phyloP scores from a whole-genome alignment of 805 yeast species.

The Wickerhamia fluorescens region DNA sequence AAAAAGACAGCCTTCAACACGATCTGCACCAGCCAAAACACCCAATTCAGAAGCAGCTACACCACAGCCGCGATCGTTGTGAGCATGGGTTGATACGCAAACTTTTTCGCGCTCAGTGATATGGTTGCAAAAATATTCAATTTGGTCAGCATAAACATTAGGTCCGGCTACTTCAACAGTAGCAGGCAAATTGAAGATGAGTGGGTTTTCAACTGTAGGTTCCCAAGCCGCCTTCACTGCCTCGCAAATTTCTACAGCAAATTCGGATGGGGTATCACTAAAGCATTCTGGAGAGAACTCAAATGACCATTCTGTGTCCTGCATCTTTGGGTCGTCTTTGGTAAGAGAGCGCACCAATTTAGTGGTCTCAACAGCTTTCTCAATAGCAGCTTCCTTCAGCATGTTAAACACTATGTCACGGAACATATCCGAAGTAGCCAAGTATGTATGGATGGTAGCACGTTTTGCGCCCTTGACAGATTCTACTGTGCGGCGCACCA shows the following conservation, averaged over 20 bases:
- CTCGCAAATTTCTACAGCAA: conserved; percentile 70
- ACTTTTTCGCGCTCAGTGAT: conserved; percentile 68
- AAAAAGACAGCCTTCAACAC: conserved; percentile 77
- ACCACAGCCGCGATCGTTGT: conserved; percentile 78
- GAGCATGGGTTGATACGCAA: conserved; percentile 65
- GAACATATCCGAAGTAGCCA: conserved; percentile 71
- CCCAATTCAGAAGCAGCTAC: conserved; percentile 80
- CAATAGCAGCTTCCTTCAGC: conserved; percentile 61
- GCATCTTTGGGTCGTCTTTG: conserved; percentile 63
- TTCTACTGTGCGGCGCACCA: conserved; percentile 68
- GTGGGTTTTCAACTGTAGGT: conserved; percentile 67
- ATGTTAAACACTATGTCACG: conserved; percentile 71
- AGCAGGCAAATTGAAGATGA: conserved; percentile 74
- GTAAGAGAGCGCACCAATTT: conserved; percentile 61
- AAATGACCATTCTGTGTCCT: conserved; percentile 60
- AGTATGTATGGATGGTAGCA: conserved; percentile 65
- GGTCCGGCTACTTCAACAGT: conserved; percentile 76
- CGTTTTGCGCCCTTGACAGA: conserved; percentile 64
- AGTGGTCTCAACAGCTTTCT: conserved; percentile 65
- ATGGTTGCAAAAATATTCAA: conserved; percentile 64
- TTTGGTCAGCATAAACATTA: conserved; percentile 72
- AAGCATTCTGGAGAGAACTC: conserved; percentile 78
- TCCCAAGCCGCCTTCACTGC: conserved; percentile 77
- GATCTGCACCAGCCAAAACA: conserved; percentile 74
- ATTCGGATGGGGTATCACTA: conserved; percentile 67